A percentile compares a stretch with the other conserved stretches of the same genome.
These are phyloP conservation scores for Tilletia walkeri DNA, from an alignment of 1,284 basidiomycete species.

Conservation along the genomic window DNA sequence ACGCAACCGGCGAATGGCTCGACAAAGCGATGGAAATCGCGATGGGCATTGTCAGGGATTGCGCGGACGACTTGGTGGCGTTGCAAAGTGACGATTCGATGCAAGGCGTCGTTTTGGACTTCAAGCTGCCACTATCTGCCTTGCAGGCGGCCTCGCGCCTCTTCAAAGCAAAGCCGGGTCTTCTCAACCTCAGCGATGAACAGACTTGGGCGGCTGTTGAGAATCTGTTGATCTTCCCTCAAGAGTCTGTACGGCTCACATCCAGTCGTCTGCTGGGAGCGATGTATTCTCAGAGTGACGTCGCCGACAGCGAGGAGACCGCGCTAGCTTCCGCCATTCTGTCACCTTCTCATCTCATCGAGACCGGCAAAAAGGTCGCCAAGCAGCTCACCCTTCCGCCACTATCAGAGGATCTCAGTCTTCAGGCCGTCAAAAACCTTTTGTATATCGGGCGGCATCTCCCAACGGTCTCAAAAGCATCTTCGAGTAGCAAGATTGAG, in stretches of 20 bases:
- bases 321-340: not conserved
- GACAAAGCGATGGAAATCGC: constrained; percentile 18
- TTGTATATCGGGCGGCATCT: constrained; percentile 76
- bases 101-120: constrained; percentile 61
- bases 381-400: constrained; percentile 76
- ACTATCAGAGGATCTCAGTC: constrained; percentile 71
- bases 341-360: not conserved
- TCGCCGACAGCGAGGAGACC: not conserved
- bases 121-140: constrained; percentile 81
- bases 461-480: too few relatives aligned
- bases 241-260: constrained; percentile 87
- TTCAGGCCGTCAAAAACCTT: constrained; percentile 90
- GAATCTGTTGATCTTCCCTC: constrained; percentile 76
- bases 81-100: constrained; percentile 25
- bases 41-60: constrained; percentile 27
- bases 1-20: not conserved
- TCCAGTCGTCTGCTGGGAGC: constrained; percentile 74
- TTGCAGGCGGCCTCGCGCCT: constrained; percentile 69
- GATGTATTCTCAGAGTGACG: constrained; percentile 62
- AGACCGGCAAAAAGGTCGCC: constrained; percentile 56
- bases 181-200: constrained; percentile 33
- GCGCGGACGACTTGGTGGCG: constrained; percentile 37
- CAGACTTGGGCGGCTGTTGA: not conserved
- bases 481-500: not conserved
- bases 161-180: constrained; percentile 59